phyloP scores from a whole-genome alignment of 495 filamentous ascomycete genomes.

The Neurospora sublineolata region DNA sequence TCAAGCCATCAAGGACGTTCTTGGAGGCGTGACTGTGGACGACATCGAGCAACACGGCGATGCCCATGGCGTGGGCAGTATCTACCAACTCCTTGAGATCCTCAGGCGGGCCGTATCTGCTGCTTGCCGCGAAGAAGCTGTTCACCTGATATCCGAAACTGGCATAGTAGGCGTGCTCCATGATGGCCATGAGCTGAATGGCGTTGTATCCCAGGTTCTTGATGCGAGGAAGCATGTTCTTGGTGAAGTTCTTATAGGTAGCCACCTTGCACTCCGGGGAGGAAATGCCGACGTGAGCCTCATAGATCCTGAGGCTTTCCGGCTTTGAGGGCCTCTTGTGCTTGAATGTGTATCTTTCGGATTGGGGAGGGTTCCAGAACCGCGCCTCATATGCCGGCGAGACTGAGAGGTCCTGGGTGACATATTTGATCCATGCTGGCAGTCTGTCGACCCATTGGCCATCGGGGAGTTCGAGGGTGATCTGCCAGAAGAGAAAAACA shows the following conservation, averaged over 20 bases:
- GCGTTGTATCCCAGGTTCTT: constrained; percentile 88
- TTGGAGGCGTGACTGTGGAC: constrained; percentile 97
- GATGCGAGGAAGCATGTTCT: constrained; percentile 83
- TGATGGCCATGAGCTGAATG: constrained; percentile 96
- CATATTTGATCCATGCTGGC: constrained; percentile 93
- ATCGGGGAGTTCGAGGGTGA: constrained; percentile 69
- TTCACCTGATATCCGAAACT: constrained; percentile 98
- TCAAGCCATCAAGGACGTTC: constrained; percentile 88
- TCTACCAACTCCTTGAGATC: constrained; percentile 95
- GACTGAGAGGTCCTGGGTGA: constrained; percentile 80
- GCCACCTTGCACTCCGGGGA: constrained; percentile 79
- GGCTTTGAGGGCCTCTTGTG: constrained; percentile 76
- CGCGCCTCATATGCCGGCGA: constrained; percentile 88
- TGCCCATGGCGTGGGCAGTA: constrained; percentile 80
- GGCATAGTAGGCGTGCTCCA: constrained; percentile 99
- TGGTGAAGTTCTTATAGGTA: constrained; percentile 95
- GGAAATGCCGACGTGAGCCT: constrained; percentile 95
- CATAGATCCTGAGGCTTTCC: constrained; percentile 77
- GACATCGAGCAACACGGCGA: constrained; percentile 88
- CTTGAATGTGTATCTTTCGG: constrained; percentile 69
- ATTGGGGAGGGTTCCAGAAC: constrained; percentile 87
- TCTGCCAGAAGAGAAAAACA: constrained; percentile 38
- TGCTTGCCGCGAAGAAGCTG: constrained; percentile 96
- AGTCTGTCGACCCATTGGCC: constrained; percentile 77
- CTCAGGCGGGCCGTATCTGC: constrained; percentile 86